A percentile compares a stretch with the other conserved stretches of the same genome.
Evolutionary conservation across 306 rosid species (phyloP).

Genomic region (Vachellia collinsii): DNA sequence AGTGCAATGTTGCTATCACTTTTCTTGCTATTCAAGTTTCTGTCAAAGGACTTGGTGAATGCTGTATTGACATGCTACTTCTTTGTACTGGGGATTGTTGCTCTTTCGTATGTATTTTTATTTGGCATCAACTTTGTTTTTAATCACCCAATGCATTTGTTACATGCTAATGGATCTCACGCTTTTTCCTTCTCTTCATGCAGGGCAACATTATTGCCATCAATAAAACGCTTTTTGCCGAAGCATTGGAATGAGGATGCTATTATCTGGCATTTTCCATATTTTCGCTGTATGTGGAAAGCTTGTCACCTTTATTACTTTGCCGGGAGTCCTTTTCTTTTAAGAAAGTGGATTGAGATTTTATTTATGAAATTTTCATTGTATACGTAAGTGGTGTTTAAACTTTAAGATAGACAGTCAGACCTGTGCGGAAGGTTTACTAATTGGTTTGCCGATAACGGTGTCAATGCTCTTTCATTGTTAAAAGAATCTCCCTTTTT

Average conservation of each 20-base stretch:
- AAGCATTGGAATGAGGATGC: too few species aligned
- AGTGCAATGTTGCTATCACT: conserved; percentile 98
- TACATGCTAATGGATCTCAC: conserved; percentile 21
- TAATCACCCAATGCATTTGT: not conserved
- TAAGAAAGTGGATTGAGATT: not conserved
- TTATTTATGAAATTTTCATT: not conserved
- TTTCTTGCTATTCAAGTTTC: conserved; percentile 88
- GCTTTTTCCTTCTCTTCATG: conserved; percentile 35
- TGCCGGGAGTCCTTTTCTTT: too few species aligned
- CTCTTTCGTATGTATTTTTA: conserved; percentile 78
- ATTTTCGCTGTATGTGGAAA: too few species aligned
- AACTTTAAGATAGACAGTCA: not conserved
- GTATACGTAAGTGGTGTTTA: not conserved
- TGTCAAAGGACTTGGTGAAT: too few species aligned
- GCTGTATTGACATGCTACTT: conserved; percentile 91
- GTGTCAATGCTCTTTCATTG: not conserved
- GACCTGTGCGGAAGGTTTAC: too few species aligned
- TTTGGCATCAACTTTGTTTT: not conserved
- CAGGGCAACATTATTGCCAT: conserved; percentile 95
- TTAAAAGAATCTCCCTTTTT: conserved; percentile 19
- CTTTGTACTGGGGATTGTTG: conserved; percentile 95
- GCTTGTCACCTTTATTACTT: too few species aligned
- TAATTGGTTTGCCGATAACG: not conserved
- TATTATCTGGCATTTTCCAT: too few species aligned
- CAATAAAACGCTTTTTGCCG: too few species aligned